Base-by-base conservation (phyloP, 257 asterid species). In the Rhazya stricta region DNA sequence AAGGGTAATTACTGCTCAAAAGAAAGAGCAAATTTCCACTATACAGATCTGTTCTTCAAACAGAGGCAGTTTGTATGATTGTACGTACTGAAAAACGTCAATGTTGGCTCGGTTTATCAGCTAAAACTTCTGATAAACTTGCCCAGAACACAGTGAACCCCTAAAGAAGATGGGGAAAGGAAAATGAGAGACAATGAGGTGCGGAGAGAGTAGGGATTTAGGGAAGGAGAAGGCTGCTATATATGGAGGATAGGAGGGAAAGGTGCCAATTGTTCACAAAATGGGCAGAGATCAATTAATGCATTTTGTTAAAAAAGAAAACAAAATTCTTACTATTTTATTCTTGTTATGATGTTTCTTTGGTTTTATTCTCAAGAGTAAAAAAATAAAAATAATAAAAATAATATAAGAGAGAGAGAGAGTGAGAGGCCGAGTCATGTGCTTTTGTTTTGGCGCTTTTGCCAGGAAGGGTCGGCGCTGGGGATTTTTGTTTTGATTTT, bases 361-460 rank as follows among this genome's bases (percentile, higher is more conserved):
- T 56, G 4, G 56, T 12, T 51, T 68, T 71, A 54, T 45, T 73
- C 37, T 12, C 10, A 9, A 10, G 53, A 67, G 50, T 41, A 61
- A 19, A 63, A 63, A 34, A 36, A 36, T 15, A 16, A 6, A 63
- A 2, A 9, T 16, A 7, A 61, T 0, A 57, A 11, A 57, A 25
- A 41, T 9, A 42, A 27, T 43, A 32, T 19, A 46, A 67, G 58
- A 42, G 67, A n/a, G 50, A 37, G 29, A 23, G 76, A 74, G 84
- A 71, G 68, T 42, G 76, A 75, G 76, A 77, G 76, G 89, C 85
- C 82, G 74, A 29, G 81, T 79, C 97, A 91, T 88, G 95, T 91
- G 97, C 97, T 75, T 74, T 84, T 88, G 96, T 88, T 78, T 90
- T 82, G 85, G 86, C 80, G 84, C 85, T 82, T 86, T 87, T 70